Evolutionary conservation across 108 stramenopile genomes (phyloP), one percentile per base, ranked within the genome.

Genomic region (Hondaea fermentalgiana): DNA sequence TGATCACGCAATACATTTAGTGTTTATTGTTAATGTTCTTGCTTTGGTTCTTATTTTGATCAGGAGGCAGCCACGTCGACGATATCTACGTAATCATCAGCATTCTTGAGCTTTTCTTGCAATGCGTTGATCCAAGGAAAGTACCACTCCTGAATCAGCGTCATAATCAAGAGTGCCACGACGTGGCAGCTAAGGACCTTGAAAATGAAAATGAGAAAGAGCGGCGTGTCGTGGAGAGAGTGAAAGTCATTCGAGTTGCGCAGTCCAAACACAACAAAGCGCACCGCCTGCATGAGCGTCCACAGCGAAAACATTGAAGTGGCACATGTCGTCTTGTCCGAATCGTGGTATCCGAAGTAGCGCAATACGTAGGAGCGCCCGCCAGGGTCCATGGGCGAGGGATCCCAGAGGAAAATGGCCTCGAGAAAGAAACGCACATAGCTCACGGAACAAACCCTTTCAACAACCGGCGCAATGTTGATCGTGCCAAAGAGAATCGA

Each of bases 211-310:
- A 83, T 83, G 76, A 53, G 49, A 83, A 83, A 83, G 49, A 83
- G 76, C n/a, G 76, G 76, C 23, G 76, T 83, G 51, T 83, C 76
- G 51, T 83, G 76, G 12, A 83, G n/a, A 6, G 76, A 83, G 51
- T 83, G 76, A 53, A 83, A 83, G 51, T 83, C 76, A 23, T 83
- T 83, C 51, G 76, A 83, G 76, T 83, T 83, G n/a, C 51, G 76
- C 76, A 53, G n/a, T 12, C 76, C 51, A 28, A 83, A 83, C 17
- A 83, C 51, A 14, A 83, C 45, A 23, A 83, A 83, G n/a, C 76
- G 76, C n/a, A 83, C 49, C 43, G 76, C 76, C n/a, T 83, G 76
- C 51, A 45, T 53, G 25, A 83, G n/a, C 4, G 76, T 83, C 76
- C 76, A 83, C 19, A 83, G 76, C 76, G 76, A 83, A 35, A 83